Evolutionary conservation across 371 early-diverging fungal species (phyloP).

Genomic region (Encephalitozoon romaleae): DNA sequence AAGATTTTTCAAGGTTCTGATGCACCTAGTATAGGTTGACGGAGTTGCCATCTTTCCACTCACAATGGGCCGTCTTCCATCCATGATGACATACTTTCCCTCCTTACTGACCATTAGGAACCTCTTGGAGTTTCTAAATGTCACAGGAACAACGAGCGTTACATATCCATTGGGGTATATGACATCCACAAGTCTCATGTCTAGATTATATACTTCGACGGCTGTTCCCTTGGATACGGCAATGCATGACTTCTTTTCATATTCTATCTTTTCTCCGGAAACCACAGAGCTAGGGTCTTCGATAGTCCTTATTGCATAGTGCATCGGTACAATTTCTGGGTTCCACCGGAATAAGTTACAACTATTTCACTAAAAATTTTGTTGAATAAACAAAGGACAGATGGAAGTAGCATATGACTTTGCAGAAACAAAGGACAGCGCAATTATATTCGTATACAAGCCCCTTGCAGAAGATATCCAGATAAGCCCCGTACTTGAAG

Average conservation of each 20-base stretch:
- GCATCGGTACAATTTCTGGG: constrained; percentile 3
- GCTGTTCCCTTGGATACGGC: neutral
- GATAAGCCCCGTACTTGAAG: neutral
- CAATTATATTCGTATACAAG: neutral
- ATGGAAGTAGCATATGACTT: neutral
- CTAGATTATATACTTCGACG: neutral
- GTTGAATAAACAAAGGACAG: constrained; percentile 1
- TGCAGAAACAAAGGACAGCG: neutral
- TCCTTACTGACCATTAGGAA: neutral
- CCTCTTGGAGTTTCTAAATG: neutral
- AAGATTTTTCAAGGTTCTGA: neutral
- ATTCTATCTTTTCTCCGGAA: neutral
- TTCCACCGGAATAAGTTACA: neutral
- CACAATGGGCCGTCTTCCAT: neutral
- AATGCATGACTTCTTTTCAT: neutral
- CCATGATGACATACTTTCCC: neutral
- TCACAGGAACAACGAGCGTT: neutral
- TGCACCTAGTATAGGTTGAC: neutral
- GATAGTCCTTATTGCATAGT: constrained; percentile 1
- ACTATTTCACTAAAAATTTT: constrained; percentile 4
- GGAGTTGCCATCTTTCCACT: neutral
- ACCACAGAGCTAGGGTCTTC: neutral
- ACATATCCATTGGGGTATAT: constrained; percentile 8
- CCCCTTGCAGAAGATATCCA: neutral
- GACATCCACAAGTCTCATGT: neutral